A percentile compares a stretch with the other conserved stretches of the same genome.
phyloP scores from a whole-genome alignment of 305 asterid species.

The Plantago coronopus region DNA sequence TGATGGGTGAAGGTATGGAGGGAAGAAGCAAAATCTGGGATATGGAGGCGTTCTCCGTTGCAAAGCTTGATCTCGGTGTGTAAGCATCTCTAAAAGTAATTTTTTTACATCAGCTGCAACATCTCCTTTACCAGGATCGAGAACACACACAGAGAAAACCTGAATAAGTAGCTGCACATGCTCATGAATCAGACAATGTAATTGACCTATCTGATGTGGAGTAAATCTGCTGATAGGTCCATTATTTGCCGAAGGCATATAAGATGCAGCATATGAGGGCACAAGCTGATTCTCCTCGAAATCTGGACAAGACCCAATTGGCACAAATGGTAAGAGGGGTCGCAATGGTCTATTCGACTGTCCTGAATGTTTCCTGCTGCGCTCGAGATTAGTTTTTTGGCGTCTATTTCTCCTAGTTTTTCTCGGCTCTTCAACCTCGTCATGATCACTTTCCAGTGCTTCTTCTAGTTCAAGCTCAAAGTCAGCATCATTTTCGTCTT shows the following conservation, averaged over 20 bases:
- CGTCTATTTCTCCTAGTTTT: constrained; percentile 66
- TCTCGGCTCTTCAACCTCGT: constrained; percentile 57
- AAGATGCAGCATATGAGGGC: constrained; percentile 34
- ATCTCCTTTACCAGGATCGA: constrained; percentile 66
- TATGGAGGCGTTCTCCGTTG: constrained; percentile 60
- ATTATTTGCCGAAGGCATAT: constrained; percentile 41
- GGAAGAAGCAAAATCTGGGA: constrained; percentile 71
- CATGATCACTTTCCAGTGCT: constrained; percentile 96
- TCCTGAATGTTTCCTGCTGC: constrained; percentile 46
- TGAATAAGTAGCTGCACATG: constrained; percentile 90
- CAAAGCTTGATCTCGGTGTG: constrained; percentile 51
- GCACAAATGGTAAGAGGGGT: constrained; percentile 68
- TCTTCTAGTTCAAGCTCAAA: constrained; percentile 98
- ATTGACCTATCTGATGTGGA: constrained; percentile 82
- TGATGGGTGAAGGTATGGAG: constrained; percentile 67
- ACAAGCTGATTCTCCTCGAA: constrained; percentile 41
- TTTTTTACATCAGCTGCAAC: constrained; percentile 62
- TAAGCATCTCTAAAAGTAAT: constrained; percentile 57
- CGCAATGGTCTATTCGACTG: constrained; percentile 69
- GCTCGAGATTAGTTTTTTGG: constrained; percentile 47
- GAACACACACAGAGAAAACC: constrained; percentile 73
- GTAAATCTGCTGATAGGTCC: constrained; percentile 68
- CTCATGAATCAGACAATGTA: constrained; percentile 88
- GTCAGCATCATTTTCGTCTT: constrained; percentile 96
- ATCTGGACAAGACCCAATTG: constrained; percentile 43